Base-by-base conservation (phyloP, 352 stramenopile species). In the Phytopythium kandeliae region DNA sequence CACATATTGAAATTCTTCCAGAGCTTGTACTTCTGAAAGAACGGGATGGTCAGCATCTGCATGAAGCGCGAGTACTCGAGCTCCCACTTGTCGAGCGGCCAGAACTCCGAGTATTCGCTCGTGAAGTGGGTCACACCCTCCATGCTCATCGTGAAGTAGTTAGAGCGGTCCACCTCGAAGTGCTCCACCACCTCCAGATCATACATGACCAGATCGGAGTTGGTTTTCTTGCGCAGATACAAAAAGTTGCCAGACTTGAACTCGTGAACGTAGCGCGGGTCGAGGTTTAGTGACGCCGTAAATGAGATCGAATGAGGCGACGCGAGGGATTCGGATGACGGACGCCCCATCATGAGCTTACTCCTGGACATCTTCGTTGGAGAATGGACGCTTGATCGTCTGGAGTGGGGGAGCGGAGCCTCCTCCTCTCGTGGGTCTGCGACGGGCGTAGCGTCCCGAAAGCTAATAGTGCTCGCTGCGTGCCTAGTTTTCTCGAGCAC, bases 1-100 rank as follows among this genome's bases (percentile, higher is more conserved):
- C 94, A 98, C 44, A 96, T 86, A 25, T 85, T 94, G 57, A 95
- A 98, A 54, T 86, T 96, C 64, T 98, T 98, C 92, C 92, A 98
- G 35, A 81, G 58, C 54, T 87, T 88, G 74, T 97, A 98, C 54
- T 87, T 82, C 44, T 90, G 71, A 53, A 98, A 98, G 63, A 98
- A 98, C 26, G 80, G 69, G 51, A 96, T 90, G 24, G 88, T 55
- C 40, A 92, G 66, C 71, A 98, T 97, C 44, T 85, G 78, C 58
- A 87, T 85, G 62, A 97, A 98, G 2, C 95, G 63, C 24, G 64
- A 55, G 63, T 96, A 97, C 63, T 98, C 93, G 37, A 78, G 71
- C 51, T 98, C 93, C 92, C 92, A 98, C 50, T 92, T 90, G 30
- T 95, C 74, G 16, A 98, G 74, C 9, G 85, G 58, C 62, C 91